A percentile compares a stretch with the other conserved stretches of the same genome.
phyloP scores from a whole-genome alignment of 2,329 filamentous ascomycete genomes.

The Fusarium sp. region DNA sequence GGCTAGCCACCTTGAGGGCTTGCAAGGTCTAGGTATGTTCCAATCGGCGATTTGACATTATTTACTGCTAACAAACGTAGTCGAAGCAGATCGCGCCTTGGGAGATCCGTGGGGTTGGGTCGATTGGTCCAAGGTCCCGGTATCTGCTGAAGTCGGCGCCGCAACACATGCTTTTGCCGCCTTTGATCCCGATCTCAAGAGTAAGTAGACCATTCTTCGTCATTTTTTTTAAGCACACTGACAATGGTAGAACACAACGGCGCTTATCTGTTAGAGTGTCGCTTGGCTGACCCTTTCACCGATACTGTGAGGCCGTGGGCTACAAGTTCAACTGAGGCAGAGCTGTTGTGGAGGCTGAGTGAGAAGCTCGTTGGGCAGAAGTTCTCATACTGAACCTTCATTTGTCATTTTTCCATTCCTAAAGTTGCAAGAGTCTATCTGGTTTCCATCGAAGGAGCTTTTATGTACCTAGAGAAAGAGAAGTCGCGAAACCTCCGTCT shows the following conservation, averaged over 20 bases:
- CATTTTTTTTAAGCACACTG: accelerated
- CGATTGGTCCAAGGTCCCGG: slow-evolving; percentile 14
- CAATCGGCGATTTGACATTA: accelerated
- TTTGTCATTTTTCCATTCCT: too few relatives aligned
- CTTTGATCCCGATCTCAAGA: slow-evolving; percentile 20
- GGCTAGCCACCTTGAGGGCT: neutral
- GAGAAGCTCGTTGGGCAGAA: slow-evolving; percentile 31
- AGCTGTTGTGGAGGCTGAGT: slow-evolving; percentile 31
- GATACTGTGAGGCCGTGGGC: slow-evolving; percentile 35
- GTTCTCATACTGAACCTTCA: slow-evolving; percentile 2
- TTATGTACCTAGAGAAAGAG: too few relatives aligned
- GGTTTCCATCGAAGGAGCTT: too few relatives aligned
- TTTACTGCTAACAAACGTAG: neutral
- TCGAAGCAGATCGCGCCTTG: slow-evolving; percentile 9
- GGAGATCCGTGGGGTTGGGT: slow-evolving; percentile 24
- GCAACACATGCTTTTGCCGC: slow-evolving; percentile 35
- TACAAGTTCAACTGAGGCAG: slow-evolving; percentile 19
- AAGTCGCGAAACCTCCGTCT: too few relatives aligned
- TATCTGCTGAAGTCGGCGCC: slow-evolving; percentile 12
- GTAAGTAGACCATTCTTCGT: neutral
- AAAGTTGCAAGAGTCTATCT: too few relatives aligned
- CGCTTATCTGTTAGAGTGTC: slow-evolving; percentile 18
- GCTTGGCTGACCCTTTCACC: slow-evolving; percentile 11
- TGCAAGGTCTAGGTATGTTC: slow-evolving; percentile 4
- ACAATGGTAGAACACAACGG: slow-evolving; percentile 22